Conservation (phyloP, 1,284 basidiomycete species). For the Ganoderma lucidum region DNA sequence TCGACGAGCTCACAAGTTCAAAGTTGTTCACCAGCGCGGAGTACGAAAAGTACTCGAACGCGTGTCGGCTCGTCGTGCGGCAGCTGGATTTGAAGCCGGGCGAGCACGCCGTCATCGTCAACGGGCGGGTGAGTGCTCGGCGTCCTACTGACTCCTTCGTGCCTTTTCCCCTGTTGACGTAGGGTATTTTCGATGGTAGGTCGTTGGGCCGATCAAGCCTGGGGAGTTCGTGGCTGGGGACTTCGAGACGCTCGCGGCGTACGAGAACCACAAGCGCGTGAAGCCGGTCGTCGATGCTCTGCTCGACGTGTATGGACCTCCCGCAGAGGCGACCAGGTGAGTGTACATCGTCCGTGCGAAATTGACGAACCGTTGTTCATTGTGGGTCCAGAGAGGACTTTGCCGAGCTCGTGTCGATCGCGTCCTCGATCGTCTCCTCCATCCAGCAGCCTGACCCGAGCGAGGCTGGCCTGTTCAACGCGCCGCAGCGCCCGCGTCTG, state of each 20-base stretch:
- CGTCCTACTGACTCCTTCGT: not conserved
- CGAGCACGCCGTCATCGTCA: constrained; percentile 72
- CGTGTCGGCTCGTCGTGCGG: constrained; percentile 54
- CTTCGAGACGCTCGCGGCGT: constrained; percentile 71
- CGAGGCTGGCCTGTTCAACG: constrained; percentile 76
- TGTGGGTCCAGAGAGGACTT: constrained; percentile 52
- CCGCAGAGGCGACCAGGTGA: constrained; percentile 37
- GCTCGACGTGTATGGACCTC: constrained; percentile 54
- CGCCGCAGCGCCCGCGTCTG: constrained; percentile 61
- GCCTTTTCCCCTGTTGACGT: not conserved
- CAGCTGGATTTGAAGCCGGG: constrained; percentile 66
- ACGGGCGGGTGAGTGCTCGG: constrained; percentile 73
- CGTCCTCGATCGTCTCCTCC: constrained; percentile 76
- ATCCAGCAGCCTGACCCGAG: constrained; percentile 76
- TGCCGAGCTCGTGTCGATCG: constrained; percentile 67
- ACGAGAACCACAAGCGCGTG: constrained; percentile 77
- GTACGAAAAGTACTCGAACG: constrained; percentile 52
- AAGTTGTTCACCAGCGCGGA: constrained; percentile 17
- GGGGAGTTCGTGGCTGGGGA: constrained; percentile 71
- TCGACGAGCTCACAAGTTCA: not conserved
- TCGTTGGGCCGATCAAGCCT: constrained; percentile 68
- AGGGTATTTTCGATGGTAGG: constrained; percentile 45
- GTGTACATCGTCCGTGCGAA: not conserved
- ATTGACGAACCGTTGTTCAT: not conserved
- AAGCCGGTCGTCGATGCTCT: constrained; percentile 74